phyloP scores from a whole-genome alignment of 768 basidiomycete species.

The Guyanaporus albipodus region DNA sequence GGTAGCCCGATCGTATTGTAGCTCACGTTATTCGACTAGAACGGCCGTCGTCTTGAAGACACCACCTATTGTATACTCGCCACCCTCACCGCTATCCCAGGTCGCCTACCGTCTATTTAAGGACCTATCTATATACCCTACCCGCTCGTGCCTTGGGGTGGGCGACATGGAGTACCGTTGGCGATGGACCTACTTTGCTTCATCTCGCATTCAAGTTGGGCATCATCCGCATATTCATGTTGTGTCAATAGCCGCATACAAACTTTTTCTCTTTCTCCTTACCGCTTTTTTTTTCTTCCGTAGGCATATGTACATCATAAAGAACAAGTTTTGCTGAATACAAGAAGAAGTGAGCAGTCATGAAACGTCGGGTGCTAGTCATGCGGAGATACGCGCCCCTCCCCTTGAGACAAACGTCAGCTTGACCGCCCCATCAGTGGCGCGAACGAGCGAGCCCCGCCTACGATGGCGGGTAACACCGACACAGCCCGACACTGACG shows the following conservation, averaged over 20 bases:
- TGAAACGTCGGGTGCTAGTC: neutral
- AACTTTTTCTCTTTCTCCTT: too few species aligned
- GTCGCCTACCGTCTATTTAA: conserved; percentile 27
- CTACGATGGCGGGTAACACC: conserved; percentile 4
- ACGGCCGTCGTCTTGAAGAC: conserved; percentile 30
- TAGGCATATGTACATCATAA: conserved; percentile 35
- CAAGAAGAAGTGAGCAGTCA: conserved; percentile 1
- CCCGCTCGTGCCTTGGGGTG: conserved; percentile 13
- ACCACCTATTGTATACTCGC: conserved; percentile 22
- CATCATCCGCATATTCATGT: conserved; percentile 33
- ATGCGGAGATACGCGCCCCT: neutral
- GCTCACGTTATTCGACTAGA: conserved; percentile 23
- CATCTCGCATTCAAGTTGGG: conserved; percentile 30
- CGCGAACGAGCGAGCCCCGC: neutral
- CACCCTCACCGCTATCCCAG: conserved; percentile 4
- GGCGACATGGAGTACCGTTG: conserved; percentile 24
- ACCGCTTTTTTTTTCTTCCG: conserved; percentile 19
- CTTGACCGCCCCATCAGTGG: neutral
- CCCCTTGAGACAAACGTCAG: conserved; percentile 13
- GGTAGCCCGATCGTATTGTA: conserved; percentile 41
- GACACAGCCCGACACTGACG: conserved; percentile 19
- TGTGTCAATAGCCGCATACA: conserved; percentile 37
- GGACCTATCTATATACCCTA: conserved; percentile 35
- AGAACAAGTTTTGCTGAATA: conserved; percentile 30
- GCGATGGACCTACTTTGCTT: conserved; percentile 24